These are phyloP conservation scores for Elongisporangium senticosum DNA, from an alignment of 352 stramenopile species.

Conservation along the genomic window DNA sequence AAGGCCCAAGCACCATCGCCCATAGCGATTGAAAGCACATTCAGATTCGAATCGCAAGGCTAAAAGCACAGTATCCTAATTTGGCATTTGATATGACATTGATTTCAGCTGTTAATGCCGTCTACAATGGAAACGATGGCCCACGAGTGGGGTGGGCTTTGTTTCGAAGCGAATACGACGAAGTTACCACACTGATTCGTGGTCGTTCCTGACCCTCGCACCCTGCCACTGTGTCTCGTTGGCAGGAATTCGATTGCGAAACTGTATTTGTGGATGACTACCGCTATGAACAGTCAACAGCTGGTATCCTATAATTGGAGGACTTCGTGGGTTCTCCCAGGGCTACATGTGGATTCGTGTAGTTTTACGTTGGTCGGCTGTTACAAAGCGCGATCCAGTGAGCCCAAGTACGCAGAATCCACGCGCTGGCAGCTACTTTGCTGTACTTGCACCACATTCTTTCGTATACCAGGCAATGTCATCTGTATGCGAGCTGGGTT, in stretches of 20 bases:
- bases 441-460: background rate
- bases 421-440: background rate
- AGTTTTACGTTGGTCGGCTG: conserved; percentile 6
- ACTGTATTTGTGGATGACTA: conserved; percentile 51
- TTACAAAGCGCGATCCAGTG: background rate
- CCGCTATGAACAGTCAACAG: conserved; percentile 37
- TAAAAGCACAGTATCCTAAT: conserved; percentile 9
- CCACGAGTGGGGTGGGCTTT: background rate
- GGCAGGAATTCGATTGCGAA: conserved; percentile 2
- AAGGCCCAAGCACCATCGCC: background rate
- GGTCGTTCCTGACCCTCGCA: conserved; percentile 5
- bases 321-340: conserved; percentile 25
- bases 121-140: conserved; percentile 1
- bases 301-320: conserved; percentile 20
- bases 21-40: conserved; percentile 17
- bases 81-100: conserved; percentile 12
- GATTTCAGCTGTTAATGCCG: background rate
- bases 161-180: conserved; percentile 13
- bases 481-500: background rate
- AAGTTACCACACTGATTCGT: conserved; percentile 22
- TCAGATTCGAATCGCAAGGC: conserved; percentile 5
- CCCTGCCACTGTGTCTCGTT: background rate
- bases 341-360: conserved; percentile 45
- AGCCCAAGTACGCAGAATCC: background rate
- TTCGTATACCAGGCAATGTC: background rate